Evolutionary conservation across 2,329 filamentous ascomycete genomes (phyloP), one percentile per base, ranked within the genome.

Genomic region (Myriosclerotinia scirpicola): DNA sequence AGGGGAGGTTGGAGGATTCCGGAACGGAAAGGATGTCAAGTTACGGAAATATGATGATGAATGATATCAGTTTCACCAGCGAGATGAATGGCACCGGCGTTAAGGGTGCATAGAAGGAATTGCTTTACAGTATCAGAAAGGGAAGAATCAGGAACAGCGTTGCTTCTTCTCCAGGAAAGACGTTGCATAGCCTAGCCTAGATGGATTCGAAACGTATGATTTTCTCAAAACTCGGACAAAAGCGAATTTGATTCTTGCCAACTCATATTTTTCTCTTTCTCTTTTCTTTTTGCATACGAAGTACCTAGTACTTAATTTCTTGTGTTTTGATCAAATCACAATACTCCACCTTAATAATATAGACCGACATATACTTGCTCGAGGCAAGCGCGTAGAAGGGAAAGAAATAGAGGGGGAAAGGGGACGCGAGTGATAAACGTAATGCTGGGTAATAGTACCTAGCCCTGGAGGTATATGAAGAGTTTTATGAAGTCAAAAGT

Each of bases 101-200:
- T 61, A 38, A 38, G 58, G 58, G 58, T 50, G n/a, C 58, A 61
- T 50, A 50, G 58, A 61, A 50, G 58, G 40, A 61, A 61, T 61
- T 50, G 20, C 30, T 60, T 60, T 60, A 60, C 30, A 8, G n/a
- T 40, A 38, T 50, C 58, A 40, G 34, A 22, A 1, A 55, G 26
- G 58, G 7, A 50, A n/a, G 17, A 26, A 40, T 40, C 30, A 36
- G 34, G 20, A 50, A 26, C n/a, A 50, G 44, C 44, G 40, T 50
- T 61, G n/a, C 58, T 50, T 50, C 58, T 50, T 50, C 26, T 61
- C 46, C 44, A 30, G 48, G 36, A 15, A 63, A 40, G 20, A n/a
- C 22, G 60, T 54, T 63, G 60, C 46, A 40, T 54, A 34, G 14
- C 12, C 8, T 34, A 2, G 30, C 3, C 15, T 36, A 7, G 34